Evolutionary conservation across 129 eudicot genomes (phyloP), one percentile per base, ranked within the genome.

Genomic region (Heracleum sosnowskyi): DNA sequence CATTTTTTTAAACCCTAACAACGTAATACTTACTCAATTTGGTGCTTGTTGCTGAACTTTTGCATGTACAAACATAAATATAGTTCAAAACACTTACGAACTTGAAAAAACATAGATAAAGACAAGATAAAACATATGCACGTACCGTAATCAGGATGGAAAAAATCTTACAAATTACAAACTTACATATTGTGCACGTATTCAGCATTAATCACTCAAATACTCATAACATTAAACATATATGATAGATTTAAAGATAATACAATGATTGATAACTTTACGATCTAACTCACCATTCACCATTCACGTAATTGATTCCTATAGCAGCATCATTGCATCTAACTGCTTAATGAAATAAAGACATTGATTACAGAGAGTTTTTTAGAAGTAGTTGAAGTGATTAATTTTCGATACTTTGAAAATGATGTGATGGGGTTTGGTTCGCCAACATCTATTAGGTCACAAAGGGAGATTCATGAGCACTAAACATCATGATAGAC

Each of bases 401-500:
- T 84, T 28, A 81, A 82, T 74, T 84, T 89, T n/a, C 69, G 84
- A 74, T 84, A 84, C 39, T 91, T 90, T 57, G 88, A 85, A 75
- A 89, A 84, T 74, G 39, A 36, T 36, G 3, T 36, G 39, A 2
- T 36, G 39, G 39, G 39, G 1, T 36, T 57, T 86, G 89, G 76
- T 84, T 88, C 69, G 91, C 98, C 97, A 91, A 96, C 98, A 94
- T 84, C 98, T 91, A 87, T 39, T 51, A 78, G 66, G 72, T 79
- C 11, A 28, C 73, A 47, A 77, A 22, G 71, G 79, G 41, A 69
- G 29, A 11, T 15, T 16, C 26, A 40, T 17, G 74, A 76, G 60
- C 17, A 18, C 22, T 69, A 22, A 46, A 46, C 53, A 46, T 46
- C 16, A 45, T 11, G 4, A 46, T 10, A 45, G 49, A 45, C 16